Evolutionary conservation across 208 protist species (phyloP).

Genomic region (Trypanosoma platydactyli): DNA sequence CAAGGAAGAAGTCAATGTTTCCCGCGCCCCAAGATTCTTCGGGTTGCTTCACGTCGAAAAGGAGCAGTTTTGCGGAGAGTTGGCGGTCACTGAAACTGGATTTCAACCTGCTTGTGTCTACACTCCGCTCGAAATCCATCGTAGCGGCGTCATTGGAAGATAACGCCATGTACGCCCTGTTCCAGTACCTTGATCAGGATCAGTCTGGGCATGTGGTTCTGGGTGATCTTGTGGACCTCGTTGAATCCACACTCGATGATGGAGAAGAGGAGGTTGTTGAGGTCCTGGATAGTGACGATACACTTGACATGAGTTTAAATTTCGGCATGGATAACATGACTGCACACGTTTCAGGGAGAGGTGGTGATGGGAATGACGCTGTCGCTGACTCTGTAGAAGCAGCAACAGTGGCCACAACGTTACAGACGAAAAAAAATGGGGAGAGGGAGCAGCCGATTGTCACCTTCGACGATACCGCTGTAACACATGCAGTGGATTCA

Average conservation of each 20-base stretch:
- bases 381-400: too few species aligned
- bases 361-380: not conserved
- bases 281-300: slow-evolving; percentile 34
- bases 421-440: not conserved
- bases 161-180: slow-evolving; percentile 71
- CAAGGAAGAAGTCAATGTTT: too few species aligned
- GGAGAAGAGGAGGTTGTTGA: slow-evolving; percentile 36
- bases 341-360: not conserved
- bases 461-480: too few species aligned
- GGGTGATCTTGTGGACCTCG: slow-evolving; percentile 52
- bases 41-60: too few species aligned
- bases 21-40: too few species aligned
- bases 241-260: slow-evolving; percentile 37
- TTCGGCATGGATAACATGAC: not conserved
- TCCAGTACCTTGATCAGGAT: slow-evolving; percentile 67
- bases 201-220: slow-evolving; percentile 64
- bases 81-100: slow-evolving; percentile 48
- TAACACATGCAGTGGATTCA: not conserved
- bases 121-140: slow-evolving; percentile 53
- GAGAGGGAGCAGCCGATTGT: not conserved
- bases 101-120: slow-evolving; percentile 71
- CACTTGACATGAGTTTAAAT: slow-evolving; percentile 46
- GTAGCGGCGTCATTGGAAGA: slow-evolving; percentile 66
- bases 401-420: not conserved
- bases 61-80: slow-evolving; percentile 1